Evolutionary conservation across 768 basidiomycete genomes (phyloP), one percentile per base, ranked within the genome.

Genomic region (Hygrophoropsis aurantiaca): DNA sequence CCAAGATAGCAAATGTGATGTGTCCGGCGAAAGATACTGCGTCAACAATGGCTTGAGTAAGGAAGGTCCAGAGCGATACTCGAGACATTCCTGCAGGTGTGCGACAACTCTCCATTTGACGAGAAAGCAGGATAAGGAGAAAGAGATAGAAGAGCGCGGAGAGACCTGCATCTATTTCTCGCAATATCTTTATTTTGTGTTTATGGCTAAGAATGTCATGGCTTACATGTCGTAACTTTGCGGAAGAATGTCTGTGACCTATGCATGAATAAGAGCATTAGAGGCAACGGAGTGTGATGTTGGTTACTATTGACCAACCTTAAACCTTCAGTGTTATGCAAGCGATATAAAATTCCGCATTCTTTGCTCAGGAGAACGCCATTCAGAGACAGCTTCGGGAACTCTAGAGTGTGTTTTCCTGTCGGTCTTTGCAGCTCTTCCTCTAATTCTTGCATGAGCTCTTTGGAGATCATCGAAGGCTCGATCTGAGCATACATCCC

Each of bases 21-120:
- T 94, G 90, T 0, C 87, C 87, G 16, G 89, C 88, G 61, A 95
- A 94, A 0, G 88, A 82, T 35, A 92, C 82, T 0, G 87, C 80
- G 59, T 97, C 93, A 16, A 90, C 78, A 1, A 84, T 78, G 5
- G 85, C 79, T 64, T 94, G 90, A 5, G 83, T 69, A 18, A 92
- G 72, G 61, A 94, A 91, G 1, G 85, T 81, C 85, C 89, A 93
- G 6, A 87, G 73, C 2, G 91, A 94, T 8, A 94, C 74, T 13
- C 87, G 81, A 5, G 86, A 80, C 13, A 94, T 74, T 5, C 84
- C 82, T 2, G 87, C 83, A 1, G 91, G 90, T 4, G 87, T 91
- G 16, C 87, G 79, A 51, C 86, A 88, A 24, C 70, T 73, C 49
- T 85, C 79, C 53, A 83, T 81, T 68, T 97, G 91, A 11, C 86